Evolutionary conservation across 352 stramenopile genomes (phyloP), one percentile per base, ranked within the genome.

Genomic region (Phytophthora lateralis): DNA sequence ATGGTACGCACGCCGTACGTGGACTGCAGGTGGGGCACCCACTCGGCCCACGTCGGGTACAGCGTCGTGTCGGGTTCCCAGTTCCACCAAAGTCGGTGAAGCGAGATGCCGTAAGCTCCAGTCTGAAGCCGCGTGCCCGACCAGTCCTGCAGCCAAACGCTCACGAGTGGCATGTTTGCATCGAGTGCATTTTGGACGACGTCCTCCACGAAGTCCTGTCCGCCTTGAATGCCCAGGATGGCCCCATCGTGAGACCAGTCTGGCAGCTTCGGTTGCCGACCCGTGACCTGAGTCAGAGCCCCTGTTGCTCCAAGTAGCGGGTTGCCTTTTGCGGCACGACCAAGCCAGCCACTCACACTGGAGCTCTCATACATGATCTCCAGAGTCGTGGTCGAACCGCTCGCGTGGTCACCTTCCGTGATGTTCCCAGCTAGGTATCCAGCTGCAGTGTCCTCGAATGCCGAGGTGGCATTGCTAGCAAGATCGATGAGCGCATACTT

Each of bases 31-130:
- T 71, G 63, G 2, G 63, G 63, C 18, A 66, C 63, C 63, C 63
- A 71, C n/a, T 66, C 48, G 2, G 48, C 41, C 62, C 62, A 70
- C 20, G 62, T 70, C 62, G 62, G 55, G 35, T 70, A 70, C 34
- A 70, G 35, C n/a, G 62, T 70, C 21, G 55, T 48, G 42, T 70
- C 62, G 14, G 62, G 62, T 21, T 66, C 62, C 62, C 62, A 70
- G 62, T 70, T 66, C 62, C 62, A 70, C 62, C 62, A 70, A 49
- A 70, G 10, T 15, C 62, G 55, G 41, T 64, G 55, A 5, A 70
- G 41, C 9, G 47, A 65, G n/a, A 67, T 63, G 15, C 52, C 52
- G 17, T 67, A 67, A 6, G 60, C 43, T 12, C 60, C 60, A 14
- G 60, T 57, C 52, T 67, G 60, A 27, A 67, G 52, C 17, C 60